Conservation (phyloP, 257 asterid species). For the Ballota nigra region DNA sequence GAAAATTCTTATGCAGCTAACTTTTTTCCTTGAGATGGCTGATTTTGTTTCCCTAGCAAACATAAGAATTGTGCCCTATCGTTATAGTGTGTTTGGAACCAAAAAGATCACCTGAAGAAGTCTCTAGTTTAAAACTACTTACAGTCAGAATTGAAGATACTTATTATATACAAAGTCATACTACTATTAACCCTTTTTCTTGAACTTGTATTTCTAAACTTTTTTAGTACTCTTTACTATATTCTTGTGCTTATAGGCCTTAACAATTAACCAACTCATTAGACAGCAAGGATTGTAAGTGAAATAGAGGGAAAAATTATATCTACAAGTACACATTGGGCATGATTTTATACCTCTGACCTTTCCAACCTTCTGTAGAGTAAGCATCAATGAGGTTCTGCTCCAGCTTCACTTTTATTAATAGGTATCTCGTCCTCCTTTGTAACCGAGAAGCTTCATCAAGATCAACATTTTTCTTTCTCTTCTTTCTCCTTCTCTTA, state of each 20-base stretch:
- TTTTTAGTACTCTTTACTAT: not conserved
- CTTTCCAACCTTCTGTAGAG: constrained; percentile 97
- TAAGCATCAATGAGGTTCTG: constrained; percentile 98
- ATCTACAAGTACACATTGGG: constrained; percentile 20
- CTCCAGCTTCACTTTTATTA: constrained; percentile 85
- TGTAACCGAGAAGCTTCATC: constrained; percentile 89
- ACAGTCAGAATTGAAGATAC: constrained; percentile 9
- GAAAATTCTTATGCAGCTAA: not conserved
- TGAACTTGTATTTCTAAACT: not conserved
- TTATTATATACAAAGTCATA: not conserved
- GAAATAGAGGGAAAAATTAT: not conserved
- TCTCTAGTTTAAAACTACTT: not conserved
- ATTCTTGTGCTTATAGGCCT: not conserved
- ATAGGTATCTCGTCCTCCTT: constrained; percentile 81
- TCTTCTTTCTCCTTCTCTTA: constrained; percentile 58
- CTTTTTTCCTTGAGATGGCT: not conserved
- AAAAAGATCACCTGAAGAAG: not conserved
- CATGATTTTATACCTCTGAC: constrained; percentile 74
- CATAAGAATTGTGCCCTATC: not conserved
- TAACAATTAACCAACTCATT: not conserved
- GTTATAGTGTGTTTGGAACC: not conserved
- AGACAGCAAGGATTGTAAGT: not conserved
- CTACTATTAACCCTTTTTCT: not conserved
- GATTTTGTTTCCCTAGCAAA: constrained; percentile 7
- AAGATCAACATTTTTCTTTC: constrained; percentile 46